A percentile compares a stretch with the other conserved stretches of the same genome.
Conservation (phyloP, 129 eudicot genomes). For the Apium graveolens region DNA sequence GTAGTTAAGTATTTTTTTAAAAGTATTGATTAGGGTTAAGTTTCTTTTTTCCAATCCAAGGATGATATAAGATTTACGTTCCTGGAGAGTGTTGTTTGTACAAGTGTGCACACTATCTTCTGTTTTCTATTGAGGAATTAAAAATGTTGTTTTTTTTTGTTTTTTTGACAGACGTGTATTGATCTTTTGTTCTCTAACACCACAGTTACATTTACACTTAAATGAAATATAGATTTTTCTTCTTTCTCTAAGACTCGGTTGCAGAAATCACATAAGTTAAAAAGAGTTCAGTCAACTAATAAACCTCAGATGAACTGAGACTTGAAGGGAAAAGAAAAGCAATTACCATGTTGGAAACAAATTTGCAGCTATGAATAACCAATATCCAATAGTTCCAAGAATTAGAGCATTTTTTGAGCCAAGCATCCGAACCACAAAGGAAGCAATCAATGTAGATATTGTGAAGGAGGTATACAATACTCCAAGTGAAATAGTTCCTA, state of each 20-base stretch:
- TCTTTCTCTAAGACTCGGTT: neutral
- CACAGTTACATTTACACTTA: neutral
- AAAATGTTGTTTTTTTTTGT: neutral
- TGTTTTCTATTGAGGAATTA: neutral
- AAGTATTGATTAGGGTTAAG: neutral
- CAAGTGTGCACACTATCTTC: neutral
- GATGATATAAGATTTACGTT: neutral
- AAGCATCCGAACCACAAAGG: conserved; percentile 60
- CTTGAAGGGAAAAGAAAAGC: neutral
- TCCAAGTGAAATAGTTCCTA: conserved; percentile 91
- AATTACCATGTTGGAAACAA: conserved; percentile 68
- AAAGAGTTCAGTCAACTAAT: neutral
- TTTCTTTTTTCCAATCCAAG: neutral
- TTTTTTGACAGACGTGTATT: neutral
- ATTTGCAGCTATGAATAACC: conserved; percentile 94
- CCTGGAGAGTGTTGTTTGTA: neutral
- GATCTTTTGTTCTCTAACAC: neutral
- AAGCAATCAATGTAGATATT: conserved; percentile 65
- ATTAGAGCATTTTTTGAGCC: conserved; percentile 81
- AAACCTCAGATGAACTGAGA: neutral
- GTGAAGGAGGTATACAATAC: conserved; percentile 84
- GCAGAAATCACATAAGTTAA: neutral
- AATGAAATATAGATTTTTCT: neutral
- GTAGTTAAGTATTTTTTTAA: neutral
- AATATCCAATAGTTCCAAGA: conserved; percentile 93